Evolutionary conservation across 2,329 filamentous ascomycete species (phyloP).

Genomic region (Stagonosporopsis cucurbitacearum): DNA sequence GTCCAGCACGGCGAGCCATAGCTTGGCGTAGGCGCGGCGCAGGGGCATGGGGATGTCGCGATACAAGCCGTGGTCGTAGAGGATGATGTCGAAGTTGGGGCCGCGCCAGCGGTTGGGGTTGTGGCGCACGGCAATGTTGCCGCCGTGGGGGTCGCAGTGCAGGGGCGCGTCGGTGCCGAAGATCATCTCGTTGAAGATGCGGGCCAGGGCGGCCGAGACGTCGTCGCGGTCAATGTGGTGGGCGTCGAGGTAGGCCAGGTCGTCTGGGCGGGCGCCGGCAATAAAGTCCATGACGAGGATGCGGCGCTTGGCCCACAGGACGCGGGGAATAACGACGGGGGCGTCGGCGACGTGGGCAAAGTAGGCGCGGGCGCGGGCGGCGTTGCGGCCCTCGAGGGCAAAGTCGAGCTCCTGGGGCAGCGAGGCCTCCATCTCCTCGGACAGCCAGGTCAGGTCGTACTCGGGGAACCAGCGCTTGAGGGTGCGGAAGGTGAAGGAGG

Average conservation of each 20-base stretch:
- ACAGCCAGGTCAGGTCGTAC: constrained; percentile 96
- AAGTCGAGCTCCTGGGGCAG: constrained; percentile 94
- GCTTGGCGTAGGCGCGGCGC: constrained; percentile 88
- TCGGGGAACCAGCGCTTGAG: constrained; percentile 95
- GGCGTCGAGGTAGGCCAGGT: constrained; percentile 82
- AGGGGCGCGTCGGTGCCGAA: constrained; percentile 87
- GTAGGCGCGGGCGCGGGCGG: constrained; percentile 77
- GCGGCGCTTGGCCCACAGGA: constrained; percentile 85
- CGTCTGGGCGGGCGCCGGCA: constrained; percentile 84
- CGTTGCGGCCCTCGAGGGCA: constrained; percentile 82
- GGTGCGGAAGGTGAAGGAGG: constrained; percentile 85
- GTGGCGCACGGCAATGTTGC: constrained; percentile 90
- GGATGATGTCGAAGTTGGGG: constrained; percentile 87
- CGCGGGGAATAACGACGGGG: constrained; percentile 87
- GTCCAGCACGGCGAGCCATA: constrained; percentile 96
- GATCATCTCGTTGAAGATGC: constrained; percentile 99
- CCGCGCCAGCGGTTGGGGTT: constrained; percentile 66
- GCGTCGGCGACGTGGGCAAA: constrained; percentile 75
- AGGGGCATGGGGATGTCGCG: constrained; percentile 83
- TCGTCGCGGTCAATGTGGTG: constrained; percentile 93
- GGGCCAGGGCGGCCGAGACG: constrained; percentile 86
- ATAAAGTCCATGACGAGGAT: constrained; percentile 97
- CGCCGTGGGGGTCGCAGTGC: constrained; percentile 96
- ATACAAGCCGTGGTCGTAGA: constrained; percentile 97
- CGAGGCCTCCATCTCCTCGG: constrained; percentile 88